Evolutionary conservation across 2,329 filamentous ascomycete species (phyloP).

Genomic region (Hyphodiscus sp.): DNA sequence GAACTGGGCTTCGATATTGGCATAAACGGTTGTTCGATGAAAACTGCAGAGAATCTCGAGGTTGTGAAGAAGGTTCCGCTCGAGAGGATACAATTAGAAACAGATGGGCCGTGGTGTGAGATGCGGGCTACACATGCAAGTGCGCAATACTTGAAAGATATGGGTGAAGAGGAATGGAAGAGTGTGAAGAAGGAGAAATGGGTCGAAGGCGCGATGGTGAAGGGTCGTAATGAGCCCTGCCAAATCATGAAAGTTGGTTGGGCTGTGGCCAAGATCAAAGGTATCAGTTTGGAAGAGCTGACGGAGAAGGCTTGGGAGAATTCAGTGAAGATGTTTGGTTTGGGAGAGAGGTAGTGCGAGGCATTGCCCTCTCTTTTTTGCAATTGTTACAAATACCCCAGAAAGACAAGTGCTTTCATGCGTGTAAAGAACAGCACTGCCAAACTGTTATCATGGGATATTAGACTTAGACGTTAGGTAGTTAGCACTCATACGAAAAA

Average conservation of each 20-base stretch:
- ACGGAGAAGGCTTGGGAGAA: constrained; percentile 83
- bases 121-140: constrained; percentile 85
- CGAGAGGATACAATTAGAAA: constrained; percentile 84
- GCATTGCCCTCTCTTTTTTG: neutral
- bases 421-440: neutral
- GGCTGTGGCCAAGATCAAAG: constrained; percentile 82
- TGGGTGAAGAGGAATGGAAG: constrained; percentile 51
- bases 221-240: constrained; percentile 89
- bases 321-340: constrained; percentile 70
- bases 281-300: constrained; percentile 70
- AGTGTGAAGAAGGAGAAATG: constrained; percentile 95
- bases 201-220: constrained; percentile 80
- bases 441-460: no score
- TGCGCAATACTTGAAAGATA: constrained; percentile 23
- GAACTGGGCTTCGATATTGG: constrained; percentile 81
- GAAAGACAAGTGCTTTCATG: neutral
- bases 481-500: no score
- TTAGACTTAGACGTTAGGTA: no score
- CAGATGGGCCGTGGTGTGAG: constrained; percentile 96
- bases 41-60: constrained; percentile 83
- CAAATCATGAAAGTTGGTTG: constrained; percentile 82
- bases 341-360: constrained; percentile 42
- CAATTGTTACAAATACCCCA: neutral
- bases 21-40: constrained; percentile 95
- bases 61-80: constrained; percentile 77